These are phyloP conservation scores for Candida orba DNA, from an alignment of 805 yeast genomes.

Conservation along the genomic window DNA sequence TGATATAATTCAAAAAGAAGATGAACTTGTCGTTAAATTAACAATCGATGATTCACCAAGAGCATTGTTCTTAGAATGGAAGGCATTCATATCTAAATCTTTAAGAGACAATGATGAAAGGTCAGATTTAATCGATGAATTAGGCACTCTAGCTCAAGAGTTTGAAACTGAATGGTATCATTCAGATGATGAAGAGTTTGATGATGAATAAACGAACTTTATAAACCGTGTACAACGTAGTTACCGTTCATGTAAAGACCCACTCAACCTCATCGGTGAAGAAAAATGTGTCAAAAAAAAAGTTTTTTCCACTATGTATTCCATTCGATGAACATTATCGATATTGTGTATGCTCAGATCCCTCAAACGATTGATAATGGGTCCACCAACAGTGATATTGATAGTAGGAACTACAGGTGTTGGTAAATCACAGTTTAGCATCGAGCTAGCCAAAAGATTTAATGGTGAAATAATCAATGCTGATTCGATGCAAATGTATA, in stretches of 20 bases:
- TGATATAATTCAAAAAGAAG: constrained; percentile 10
- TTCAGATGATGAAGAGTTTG: constrained; percentile 27
- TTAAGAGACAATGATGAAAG: constrained; percentile 38
- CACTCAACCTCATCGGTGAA: not conserved
- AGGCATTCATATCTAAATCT: constrained; percentile 23
- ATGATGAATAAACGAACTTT: constrained; percentile 25
- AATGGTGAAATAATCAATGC: constrained; percentile 92
- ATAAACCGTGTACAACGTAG: not conserved
- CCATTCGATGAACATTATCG: not conserved
- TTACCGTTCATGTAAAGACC: not conserved
- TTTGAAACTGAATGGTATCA: constrained; percentile 48
- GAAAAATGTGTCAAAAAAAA: constrained; percentile 2
- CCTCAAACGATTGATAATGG: constrained; percentile 11
- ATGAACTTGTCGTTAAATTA: constrained; percentile 15
- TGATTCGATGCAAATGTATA: constrained; percentile 95
- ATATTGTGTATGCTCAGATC: constrained; percentile 7
- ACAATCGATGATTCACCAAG: constrained; percentile 16
- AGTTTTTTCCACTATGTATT: not conserved
- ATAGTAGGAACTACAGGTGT: constrained; percentile 94
- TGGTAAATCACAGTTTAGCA: constrained; percentile 82
- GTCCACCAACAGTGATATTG: constrained; percentile 41
- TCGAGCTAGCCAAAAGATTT: constrained; percentile 68
- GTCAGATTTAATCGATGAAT: constrained; percentile 44
- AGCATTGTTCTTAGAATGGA: constrained; percentile 18
- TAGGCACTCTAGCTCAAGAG: constrained; percentile 36